Evolutionary conservation across 2,329 filamentous ascomycete species (phyloP), one percentile per base, ranked within the genome.

Genomic region (Periconia sp.): DNA sequence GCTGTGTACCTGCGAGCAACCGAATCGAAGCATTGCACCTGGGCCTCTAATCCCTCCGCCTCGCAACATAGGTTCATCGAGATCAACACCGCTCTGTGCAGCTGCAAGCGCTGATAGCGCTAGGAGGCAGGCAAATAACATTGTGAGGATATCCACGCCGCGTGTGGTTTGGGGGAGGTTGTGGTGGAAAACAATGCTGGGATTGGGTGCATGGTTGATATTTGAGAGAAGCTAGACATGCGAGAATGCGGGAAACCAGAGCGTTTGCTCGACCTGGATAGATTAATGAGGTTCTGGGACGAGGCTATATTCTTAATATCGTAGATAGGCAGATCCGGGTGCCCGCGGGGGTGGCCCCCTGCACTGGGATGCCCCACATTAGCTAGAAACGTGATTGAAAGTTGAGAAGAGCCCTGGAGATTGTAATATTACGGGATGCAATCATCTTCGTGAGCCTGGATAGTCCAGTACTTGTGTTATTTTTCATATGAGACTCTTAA

Each of bases 1-100:
- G n/a, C 6, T 10, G 10, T 30, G 15, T 33, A 49, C 52, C 36
- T 58, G 50, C 3, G 55, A 56, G 30, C 55, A 58, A 5, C 51
- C 52, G 39, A 58, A 58, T 26, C 55, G 48, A 10, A 58, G 40
- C 55, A 58, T 58, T 3, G 55, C 50, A 7, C 46, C 48, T 23
- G 51, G 46, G 5, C 54, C 48, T 36, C 48, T 47, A 10, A 18
- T 44, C 8, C 48, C 46, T 26, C 54, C 54, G 8, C 54, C 54
- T 31, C 43, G 11, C 23, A 57, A 30, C 54, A 57, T 57, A 5
- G 54, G 54, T 28, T 32, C 18, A n/a, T 56, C 52, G 9, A 56
- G 39, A 13, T 56, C 52, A 12, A 51, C 29, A 28, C 53, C 53
- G 9, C 33, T 51, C 32, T 56, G 50, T n/a, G 47, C 40, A 2